phyloP scores from a whole-genome alignment of 176 grass and related monocot genomes.

The Areca catechu region DNA sequence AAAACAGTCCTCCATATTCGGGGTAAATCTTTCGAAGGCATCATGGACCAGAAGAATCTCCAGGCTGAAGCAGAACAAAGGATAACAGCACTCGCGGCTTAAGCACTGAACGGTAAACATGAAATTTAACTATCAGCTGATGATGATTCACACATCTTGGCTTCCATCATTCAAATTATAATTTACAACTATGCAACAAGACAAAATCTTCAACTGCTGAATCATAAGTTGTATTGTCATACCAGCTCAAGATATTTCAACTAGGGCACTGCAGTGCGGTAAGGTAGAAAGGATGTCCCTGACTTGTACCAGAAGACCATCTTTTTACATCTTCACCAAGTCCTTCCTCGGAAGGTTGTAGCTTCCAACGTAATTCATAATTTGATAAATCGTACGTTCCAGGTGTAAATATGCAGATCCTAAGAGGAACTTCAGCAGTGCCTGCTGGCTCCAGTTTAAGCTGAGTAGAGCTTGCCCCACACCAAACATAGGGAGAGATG shows the following conservation, averaged over 20 bases:
- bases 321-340: constrained; percentile 25
- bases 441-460: constrained; percentile 48
- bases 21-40: too few relatives aligned
- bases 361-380: constrained; percentile 82
- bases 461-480: constrained; percentile 54
- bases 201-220: too few relatives aligned
- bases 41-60: too few relatives aligned
- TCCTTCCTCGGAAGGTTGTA: constrained; percentile 19
- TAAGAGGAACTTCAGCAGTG: constrained; percentile 55
- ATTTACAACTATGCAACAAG: too few relatives aligned
- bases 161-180: too few relatives aligned
- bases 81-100: too few relatives aligned
- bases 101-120: too few relatives aligned
- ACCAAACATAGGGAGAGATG: constrained; percentile 75
- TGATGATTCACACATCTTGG: too few relatives aligned
- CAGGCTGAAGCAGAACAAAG: too few relatives aligned
- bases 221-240: neutral
- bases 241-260: constrained; percentile 7
- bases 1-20: too few relatives aligned
- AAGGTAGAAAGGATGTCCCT: constrained; percentile 76
- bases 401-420: constrained; percentile 69
- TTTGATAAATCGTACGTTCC: constrained; percentile 87
- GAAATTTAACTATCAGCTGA: too few relatives aligned
- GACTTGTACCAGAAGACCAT: constrained; percentile 24
- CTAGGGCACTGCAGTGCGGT: constrained; percentile 39